phyloP scores from a whole-genome alignment of 2,329 filamentous ascomycete species.

The Xylariales sp. region DNA sequence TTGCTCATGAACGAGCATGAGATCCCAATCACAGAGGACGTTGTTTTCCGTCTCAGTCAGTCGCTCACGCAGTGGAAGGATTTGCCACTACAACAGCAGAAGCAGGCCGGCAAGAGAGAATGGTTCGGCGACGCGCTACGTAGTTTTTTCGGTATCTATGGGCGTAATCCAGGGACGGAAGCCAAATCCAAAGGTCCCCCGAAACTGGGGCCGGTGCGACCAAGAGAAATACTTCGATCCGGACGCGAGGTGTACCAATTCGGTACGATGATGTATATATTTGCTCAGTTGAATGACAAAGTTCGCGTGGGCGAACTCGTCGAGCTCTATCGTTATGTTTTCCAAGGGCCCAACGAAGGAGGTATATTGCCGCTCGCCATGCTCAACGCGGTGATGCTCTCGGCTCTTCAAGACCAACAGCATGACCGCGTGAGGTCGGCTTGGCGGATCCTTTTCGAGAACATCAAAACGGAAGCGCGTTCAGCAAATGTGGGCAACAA shows the following conservation, averaged over 20 bases:
- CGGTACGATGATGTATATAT: constrained; percentile 56
- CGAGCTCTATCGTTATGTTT: constrained; percentile 61
- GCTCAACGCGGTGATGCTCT: constrained; percentile 74
- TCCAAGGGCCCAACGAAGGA: constrained; percentile 51
- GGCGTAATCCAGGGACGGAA: constrained; percentile 32
- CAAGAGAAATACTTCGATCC: constrained; percentile 39
- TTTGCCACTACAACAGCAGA: constrained; percentile 42
- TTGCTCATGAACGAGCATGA: constrained; percentile 57
- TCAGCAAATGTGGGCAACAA: constrained; percentile 46
- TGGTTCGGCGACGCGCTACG: constrained; percentile 52
- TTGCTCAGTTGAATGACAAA: constrained; percentile 59
- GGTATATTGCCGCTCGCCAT: constrained; percentile 64
- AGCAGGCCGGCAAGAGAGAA: constrained; percentile 35
- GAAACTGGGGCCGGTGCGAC: constrained; percentile 1
- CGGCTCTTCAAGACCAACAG: constrained; percentile 67
- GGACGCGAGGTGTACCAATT: constrained; percentile 49
- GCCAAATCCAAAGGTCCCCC: constrained; percentile 28
- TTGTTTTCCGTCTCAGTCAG: constrained; percentile 57
- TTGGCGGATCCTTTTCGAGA: constrained; percentile 72
- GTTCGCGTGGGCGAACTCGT: constrained; percentile 69
- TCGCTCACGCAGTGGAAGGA: constrained; percentile 53
- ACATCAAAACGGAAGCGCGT: constrained; percentile 59
- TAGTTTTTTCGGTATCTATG: constrained; percentile 51
- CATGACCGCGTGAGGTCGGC: constrained; percentile 71
- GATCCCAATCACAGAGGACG: constrained; percentile 57